These are phyloP conservation scores for Aspergillus brasiliensis DNA, from an alignment of 2,329 filamentous ascomycete genomes.

Conservation along the genomic window DNA sequence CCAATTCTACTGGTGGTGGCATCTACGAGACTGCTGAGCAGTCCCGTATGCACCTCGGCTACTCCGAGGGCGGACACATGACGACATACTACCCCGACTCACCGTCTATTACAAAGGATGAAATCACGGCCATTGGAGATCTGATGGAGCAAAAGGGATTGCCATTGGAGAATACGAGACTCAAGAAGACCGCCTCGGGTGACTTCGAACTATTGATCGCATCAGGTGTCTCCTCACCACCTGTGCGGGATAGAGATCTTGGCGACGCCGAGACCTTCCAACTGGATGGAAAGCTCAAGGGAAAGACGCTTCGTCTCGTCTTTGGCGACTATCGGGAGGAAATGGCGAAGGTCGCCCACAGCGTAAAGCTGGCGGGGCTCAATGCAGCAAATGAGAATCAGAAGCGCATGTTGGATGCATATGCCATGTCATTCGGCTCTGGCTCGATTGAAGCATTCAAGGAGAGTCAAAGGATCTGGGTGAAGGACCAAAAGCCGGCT, in stretches of 20 bases:
- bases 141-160: slow-evolving; percentile 73
- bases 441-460: slow-evolving; percentile 79
- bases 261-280: slow-evolving; percentile 65
- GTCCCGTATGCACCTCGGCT: slow-evolving; percentile 73
- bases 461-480: slow-evolving; percentile 78
- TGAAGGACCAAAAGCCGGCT: slow-evolving; percentile 77
- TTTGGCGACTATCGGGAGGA: slow-evolving; percentile 75
- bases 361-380: slow-evolving; percentile 67
- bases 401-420: slow-evolving; percentile 71
- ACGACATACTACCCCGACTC: slow-evolving; percentile 82
- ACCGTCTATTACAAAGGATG: slow-evolving; percentile 69
- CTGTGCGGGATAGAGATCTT: slow-evolving; percentile 66
- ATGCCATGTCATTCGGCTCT: slow-evolving; percentile 71
- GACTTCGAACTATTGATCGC: slow-evolving; percentile 75
- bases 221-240: slow-evolving; percentile 64
- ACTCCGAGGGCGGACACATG: slow-evolving; percentile 72
- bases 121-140: slow-evolving; percentile 71
- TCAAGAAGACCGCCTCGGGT: slow-evolving; percentile 66
- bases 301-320: slow-evolving; percentile 69
- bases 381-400: slow-evolving; percentile 74
- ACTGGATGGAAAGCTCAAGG: slow-evolving; percentile 62
- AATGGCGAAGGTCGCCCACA: slow-evolving; percentile 68
- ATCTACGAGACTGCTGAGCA: slow-evolving; percentile 70
- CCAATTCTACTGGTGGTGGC: slow-evolving; percentile 59
- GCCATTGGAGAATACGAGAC: slow-evolving; percentile 73